These are phyloP conservation scores for Aspergillus hancockii DNA, from an alignment of 495 filamentous ascomycete genomes.

Conservation along the genomic window DNA sequence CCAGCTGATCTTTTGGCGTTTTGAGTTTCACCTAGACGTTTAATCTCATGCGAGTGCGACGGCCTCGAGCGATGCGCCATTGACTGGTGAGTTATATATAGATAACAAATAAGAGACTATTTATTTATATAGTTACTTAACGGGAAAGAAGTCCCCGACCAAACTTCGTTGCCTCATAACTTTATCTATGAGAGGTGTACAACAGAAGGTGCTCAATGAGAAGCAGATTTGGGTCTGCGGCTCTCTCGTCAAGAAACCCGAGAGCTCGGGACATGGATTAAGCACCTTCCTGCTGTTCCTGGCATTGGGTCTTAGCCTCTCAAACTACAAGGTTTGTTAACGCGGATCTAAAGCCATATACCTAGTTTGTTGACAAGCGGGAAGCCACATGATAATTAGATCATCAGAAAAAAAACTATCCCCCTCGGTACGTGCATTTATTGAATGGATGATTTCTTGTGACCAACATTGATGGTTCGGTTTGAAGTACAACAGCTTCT, in stretches of 20 bases:
- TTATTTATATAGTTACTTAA: neutral
- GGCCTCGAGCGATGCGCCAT: neutral
- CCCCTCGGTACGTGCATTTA: neutral
- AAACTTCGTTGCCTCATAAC: no score
- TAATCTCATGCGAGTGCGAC: neutral
- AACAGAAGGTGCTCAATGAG: no score
- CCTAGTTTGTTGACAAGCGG: neutral
- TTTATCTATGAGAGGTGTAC: no score
- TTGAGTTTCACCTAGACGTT: neutral
- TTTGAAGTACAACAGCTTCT: neutral
- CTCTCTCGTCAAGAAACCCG: constrained; percentile 1
- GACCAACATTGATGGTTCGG: neutral
- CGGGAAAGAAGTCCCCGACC: no score
- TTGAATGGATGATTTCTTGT: neutral
- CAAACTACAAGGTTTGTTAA: neutral
- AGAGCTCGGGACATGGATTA: constrained; percentile 3
- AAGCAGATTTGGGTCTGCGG: neutral
- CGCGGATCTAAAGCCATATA: neutral
- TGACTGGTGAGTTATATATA: neutral
- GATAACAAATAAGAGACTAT: neutral
- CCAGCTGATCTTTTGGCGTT: neutral
- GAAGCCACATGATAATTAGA: neutral
- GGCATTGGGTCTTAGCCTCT: constrained; percentile 7
- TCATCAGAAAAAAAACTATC: no score
- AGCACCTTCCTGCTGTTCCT: constrained; percentile 10